phyloP scores from a whole-genome alignment of 1,284 basidiomycete species.

The Irpex sp. region DNA sequence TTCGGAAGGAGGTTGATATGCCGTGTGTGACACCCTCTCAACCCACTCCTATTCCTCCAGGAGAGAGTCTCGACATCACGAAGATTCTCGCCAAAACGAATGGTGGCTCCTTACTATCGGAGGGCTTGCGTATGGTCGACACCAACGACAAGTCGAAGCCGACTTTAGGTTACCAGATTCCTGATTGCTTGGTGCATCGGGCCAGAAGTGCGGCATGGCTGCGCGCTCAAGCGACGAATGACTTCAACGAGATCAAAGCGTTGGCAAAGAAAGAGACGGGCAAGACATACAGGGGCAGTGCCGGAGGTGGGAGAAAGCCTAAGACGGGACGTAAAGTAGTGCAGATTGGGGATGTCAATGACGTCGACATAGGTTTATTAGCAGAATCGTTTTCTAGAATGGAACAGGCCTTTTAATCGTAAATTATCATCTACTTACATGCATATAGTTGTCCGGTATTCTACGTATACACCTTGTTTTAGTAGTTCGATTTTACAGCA shows the following conservation, averaged over 20 bases:
- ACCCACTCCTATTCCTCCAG: slow-evolving; percentile 76
- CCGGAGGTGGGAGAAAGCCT: slow-evolving; percentile 18
- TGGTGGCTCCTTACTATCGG: slow-evolving; percentile 58
- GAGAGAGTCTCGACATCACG: slow-evolving; percentile 81
- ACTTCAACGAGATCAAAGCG: slow-evolving; percentile 64
- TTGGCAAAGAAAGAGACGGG: slow-evolving; percentile 52
- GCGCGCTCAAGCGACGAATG: slow-evolving; percentile 67
- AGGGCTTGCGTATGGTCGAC: slow-evolving; percentile 50
- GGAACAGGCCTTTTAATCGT: slow-evolving; percentile 2
- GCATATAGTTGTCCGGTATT: background rate
- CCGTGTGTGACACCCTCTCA: slow-evolving; percentile 94
- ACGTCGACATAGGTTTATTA: background rate
- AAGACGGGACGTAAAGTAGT: background rate
- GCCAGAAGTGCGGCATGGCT: slow-evolving; percentile 61
- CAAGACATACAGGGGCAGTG: slow-evolving; percentile 33
- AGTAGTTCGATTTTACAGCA: background rate
- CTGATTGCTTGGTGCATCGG: slow-evolving; percentile 62
- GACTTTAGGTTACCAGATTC: slow-evolving; percentile 42
- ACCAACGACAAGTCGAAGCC: slow-evolving; percentile 4
- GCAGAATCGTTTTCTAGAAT: background rate
- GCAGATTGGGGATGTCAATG: background rate
- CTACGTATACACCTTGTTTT: background rate
- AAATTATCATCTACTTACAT: slow-evolving; percentile 11
- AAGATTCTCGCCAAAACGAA: slow-evolving; percentile 64
- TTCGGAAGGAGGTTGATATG: slow-evolving; percentile 97